Percentiles rank a stretch among this genome's conserved stretches.
Conservation (phyloP, 345 rosid species). For the Hypericum androsaemum region DNA sequence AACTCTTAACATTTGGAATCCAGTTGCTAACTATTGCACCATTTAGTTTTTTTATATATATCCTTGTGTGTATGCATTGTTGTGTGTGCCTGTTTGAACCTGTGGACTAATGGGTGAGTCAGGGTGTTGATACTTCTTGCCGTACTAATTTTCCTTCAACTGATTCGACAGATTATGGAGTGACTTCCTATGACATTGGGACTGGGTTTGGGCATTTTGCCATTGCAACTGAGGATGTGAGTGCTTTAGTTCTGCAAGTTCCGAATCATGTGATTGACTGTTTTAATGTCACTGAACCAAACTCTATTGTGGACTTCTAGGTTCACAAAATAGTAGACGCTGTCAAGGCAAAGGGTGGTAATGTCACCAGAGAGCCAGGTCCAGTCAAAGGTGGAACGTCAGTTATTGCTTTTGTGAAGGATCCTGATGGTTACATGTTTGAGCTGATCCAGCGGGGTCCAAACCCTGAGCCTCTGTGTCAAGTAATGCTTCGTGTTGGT, state of each 20-base stretch:
- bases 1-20: too few relatives aligned
- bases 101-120: not conserved
- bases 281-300: too few relatives aligned
- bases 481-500: slow-evolving; percentile 94
- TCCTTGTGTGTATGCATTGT: not conserved
- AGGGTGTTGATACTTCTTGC: too few relatives aligned
- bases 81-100: not conserved
- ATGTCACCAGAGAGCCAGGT: slow-evolving; percentile 77
- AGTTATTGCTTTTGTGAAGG: slow-evolving; percentile 83
- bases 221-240: slow-evolving; percentile 78
- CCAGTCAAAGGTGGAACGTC: slow-evolving; percentile 77
- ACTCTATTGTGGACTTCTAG: slow-evolving; percentile 20
- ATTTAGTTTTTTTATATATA: too few relatives aligned
- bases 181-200: slow-evolving; percentile 82
- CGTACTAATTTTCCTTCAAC: not conserved
- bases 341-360: slow-evolving; percentile 67
- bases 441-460: slow-evolving; percentile 82
- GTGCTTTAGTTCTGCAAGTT: slow-evolving; percentile 2
- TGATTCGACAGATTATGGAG: slow-evolving; percentile 60
- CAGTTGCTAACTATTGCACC: too few relatives aligned
- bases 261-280: too few relatives aligned
- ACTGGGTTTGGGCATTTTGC: slow-evolving; percentile 93
- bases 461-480: slow-evolving; percentile 91
- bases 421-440: slow-evolving; percentile 87
- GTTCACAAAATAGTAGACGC: slow-evolving; percentile 71